Base-by-base conservation (phyloP, 768 basidiomycete genomes). In the Pisolithus microcarpus region DNA sequence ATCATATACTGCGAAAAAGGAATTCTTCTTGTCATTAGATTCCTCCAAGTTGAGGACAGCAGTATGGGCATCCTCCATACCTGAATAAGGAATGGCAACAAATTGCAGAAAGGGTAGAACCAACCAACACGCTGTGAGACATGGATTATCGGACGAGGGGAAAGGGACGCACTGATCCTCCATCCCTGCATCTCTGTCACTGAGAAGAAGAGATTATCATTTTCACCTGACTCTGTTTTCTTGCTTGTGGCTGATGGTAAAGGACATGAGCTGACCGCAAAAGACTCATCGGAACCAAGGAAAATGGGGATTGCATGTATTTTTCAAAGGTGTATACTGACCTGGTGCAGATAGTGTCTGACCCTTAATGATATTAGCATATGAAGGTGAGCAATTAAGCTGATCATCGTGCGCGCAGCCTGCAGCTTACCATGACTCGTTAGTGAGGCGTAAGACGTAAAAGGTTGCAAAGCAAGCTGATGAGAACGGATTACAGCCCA, bases 111-210 rank as follows among this genome's bases (percentile, higher is more conserved):
- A 11, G 9, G 30, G 30, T 8, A 11, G 13, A 34, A 4, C 11
- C 34, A 34, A 34, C 13, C 34, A 34, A 34, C 13, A 34, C 5
- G 46, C 37, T 18, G 38, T 61, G 51, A 54, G 52, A 2, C 21
- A 21, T 31, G 8, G 13, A 7, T 13, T 21, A 9, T 7, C 9
- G 42, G 15, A 46, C 36, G 2, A 16, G 34, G 45, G 47, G 38
- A 36, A 34, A 36, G 53, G 28, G 43, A 85, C 95, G 72, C 63
- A 99, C 95, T 82, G 71, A 98, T 86, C 70, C 96, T 78, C 96
- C 96, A 99, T 61, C 96, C 96, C 70, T 99, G 96, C 95, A 98
- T 98, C 71, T 97, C 94, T 43, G 88, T 85, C 39, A 96, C 78
- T 7, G 80, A 86, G 68, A 84, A 97, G 43, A 76, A 61, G 68